Evolutionary conservation across 1,139 yeast species (phyloP).

Genomic region (Blastobotrys proliferans): DNA sequence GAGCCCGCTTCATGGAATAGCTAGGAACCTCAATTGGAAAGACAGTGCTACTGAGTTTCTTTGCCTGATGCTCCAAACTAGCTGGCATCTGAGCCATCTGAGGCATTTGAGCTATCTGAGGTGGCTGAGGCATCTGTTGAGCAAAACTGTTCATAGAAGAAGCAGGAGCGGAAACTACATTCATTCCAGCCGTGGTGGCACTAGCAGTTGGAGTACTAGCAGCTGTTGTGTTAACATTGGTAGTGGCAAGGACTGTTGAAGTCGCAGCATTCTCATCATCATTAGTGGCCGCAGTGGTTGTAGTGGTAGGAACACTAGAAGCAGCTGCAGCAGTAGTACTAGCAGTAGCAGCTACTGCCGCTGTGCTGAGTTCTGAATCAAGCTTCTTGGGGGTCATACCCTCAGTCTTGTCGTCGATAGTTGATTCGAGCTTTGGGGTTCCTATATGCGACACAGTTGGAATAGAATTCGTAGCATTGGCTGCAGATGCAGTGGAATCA

Average conservation of each 20-base stretch:
- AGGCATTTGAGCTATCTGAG: slow-evolving; percentile 1
- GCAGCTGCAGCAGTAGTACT: not conserved
- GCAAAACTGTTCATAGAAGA: not conserved
- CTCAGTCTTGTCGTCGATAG: not conserved
- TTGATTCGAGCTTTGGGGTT: slow-evolving; percentile 1
- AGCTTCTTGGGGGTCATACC: not conserved
- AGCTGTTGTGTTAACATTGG: not conserved
- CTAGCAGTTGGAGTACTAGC: not conserved
- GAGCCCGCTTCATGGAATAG: slow-evolving; percentile 29
- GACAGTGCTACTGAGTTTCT: slow-evolving; percentile 10
- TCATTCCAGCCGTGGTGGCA: slow-evolving; percentile 1
- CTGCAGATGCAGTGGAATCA: slow-evolving; percentile 2
- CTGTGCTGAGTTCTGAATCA: not conserved
- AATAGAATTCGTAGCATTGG: not conserved
- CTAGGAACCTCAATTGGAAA: slow-evolving; percentile 28
- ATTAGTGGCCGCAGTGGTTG: not conserved
- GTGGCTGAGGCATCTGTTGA: not conserved
- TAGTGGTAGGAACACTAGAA: not conserved
- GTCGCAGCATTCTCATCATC: too few species aligned
- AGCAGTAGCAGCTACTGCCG: not conserved
- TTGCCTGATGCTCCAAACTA: slow-evolving; percentile 2
- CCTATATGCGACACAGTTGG: slow-evolving; percentile 4
- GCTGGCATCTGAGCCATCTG: too few species aligned
- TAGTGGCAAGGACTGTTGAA: not conserved
- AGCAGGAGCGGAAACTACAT: not conserved